Conservation (phyloP, 2,329 filamentous ascomycete genomes). For the Fusarium nanum region DNA sequence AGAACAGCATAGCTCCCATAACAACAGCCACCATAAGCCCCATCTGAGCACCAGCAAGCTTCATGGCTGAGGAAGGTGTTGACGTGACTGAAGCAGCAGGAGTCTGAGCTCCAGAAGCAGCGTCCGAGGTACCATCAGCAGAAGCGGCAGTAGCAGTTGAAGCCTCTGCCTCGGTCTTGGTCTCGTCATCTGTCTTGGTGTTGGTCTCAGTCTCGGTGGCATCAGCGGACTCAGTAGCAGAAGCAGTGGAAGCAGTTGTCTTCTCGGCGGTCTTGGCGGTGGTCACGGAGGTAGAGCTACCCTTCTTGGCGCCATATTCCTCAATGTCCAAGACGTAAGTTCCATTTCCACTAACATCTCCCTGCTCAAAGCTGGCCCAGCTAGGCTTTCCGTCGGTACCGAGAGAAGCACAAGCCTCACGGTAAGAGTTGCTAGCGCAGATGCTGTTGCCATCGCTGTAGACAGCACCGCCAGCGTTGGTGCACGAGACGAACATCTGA, state of each 20-base stretch:
- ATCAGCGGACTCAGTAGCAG: neutral
- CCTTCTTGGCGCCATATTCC: constrained; percentile 18
- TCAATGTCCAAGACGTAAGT: constrained; percentile 29
- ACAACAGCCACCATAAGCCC: neutral
- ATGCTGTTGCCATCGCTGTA: constrained; percentile 31
- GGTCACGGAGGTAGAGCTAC: constrained; percentile 13
- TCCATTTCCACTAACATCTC: neutral
- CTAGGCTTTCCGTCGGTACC: constrained; percentile 20
- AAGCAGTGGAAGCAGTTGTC: neutral
- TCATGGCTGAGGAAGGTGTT: constrained; percentile 3
- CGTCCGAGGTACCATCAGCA: neutral
- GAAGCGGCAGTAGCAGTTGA: neutral
- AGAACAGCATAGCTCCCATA: neutral
- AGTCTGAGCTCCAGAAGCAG: neutral
- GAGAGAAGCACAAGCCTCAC: constrained; percentile 28
- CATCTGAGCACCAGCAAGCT: neutral
- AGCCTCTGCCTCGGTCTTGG: neutral
- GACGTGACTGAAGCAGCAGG: neutral
- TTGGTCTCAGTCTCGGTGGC: constrained; percentile 7
- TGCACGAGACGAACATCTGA: constrained; percentile 40
- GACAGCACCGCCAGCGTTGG: constrained; percentile 33
- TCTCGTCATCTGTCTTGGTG: neutral
- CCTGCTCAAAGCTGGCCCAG: constrained; percentile 32
- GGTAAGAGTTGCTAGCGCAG: constrained; percentile 33
- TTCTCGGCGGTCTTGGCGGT: constrained; percentile 12